Percentiles rank a stretch among this genome's conserved stretches.
phyloP scores from a whole-genome alignment of 306 rosid species.

The barrel medic (Medicago truncatula) region DNA sequence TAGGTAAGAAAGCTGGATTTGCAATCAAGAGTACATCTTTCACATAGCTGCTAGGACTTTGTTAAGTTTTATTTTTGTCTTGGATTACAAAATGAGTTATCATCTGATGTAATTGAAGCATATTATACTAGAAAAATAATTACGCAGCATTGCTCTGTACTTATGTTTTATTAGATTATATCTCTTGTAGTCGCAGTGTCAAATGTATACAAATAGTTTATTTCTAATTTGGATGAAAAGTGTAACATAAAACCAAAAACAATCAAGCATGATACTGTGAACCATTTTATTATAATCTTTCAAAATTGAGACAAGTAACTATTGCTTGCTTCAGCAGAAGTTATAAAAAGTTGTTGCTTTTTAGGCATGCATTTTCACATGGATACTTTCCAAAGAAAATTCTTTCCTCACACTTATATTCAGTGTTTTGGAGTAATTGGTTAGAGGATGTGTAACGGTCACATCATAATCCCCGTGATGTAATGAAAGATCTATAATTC shows the following conservation, averaged over 20 bases:
- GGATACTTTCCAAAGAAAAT: conserved; percentile 41
- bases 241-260: conserved; percentile 9
- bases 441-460: conserved; percentile 55
- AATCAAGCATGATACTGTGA: conserved; percentile 16
- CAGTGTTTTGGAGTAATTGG: conserved; percentile 46
- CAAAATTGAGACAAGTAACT: conserved; percentile 15
- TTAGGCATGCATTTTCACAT: conserved; percentile 51
- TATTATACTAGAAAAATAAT: conserved; percentile 34
- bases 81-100: conserved; percentile 19
- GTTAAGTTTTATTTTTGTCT: background rate
- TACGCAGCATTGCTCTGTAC: conserved; percentile 22
- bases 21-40: conserved; percentile 24
- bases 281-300: conserved; percentile 21
- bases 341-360: background rate
- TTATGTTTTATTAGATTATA: conserved; percentile 24
- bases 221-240: conserved; percentile 14
- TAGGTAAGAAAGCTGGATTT: conserved; percentile 54
- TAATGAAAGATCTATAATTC: conserved; percentile 56
- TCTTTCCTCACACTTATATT: conserved; percentile 56
- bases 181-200: conserved; percentile 16
- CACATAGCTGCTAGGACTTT: conserved; percentile 24
- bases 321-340: conserved; percentile 4
- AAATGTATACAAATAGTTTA: conserved; percentile 34
- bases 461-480: conserved; percentile 81
- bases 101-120: conserved; percentile 39